phyloP scores from a whole-genome alignment of 2,329 filamentous ascomycete species.

The Aspergillus pseudoviridinutans region DNA sequence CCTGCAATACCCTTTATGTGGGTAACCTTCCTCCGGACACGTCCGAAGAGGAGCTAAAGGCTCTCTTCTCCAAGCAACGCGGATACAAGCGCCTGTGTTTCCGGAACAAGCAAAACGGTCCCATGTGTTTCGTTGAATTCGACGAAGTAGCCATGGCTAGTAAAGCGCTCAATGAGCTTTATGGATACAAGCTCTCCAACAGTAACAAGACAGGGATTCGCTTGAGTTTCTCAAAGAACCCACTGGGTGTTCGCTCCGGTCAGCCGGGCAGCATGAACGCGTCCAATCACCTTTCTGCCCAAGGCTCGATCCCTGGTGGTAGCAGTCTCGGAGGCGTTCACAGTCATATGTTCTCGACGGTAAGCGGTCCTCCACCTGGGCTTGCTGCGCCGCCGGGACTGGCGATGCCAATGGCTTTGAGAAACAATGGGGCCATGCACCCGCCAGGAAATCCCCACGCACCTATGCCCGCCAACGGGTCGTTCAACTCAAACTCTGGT shows the following conservation, averaged over 20 bases:
- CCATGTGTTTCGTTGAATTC: slow-evolving; percentile 99
- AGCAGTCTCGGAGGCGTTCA: slow-evolving; percentile 53
- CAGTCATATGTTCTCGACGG: slow-evolving; percentile 61
- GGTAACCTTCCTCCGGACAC: slow-evolving; percentile 93
- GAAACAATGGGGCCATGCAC: slow-evolving; percentile 31
- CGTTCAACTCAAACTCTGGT: slow-evolving; percentile 35
- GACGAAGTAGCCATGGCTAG: slow-evolving; percentile 90
- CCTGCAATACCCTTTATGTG: slow-evolving; percentile 96
- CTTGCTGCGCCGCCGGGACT: slow-evolving; percentile 72
- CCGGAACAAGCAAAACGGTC: slow-evolving; percentile 88
- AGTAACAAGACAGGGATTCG: slow-evolving; percentile 93
- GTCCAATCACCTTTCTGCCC: slow-evolving; percentile 48
- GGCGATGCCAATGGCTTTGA: slow-evolving; percentile 36
- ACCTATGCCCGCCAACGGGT: slow-evolving; percentile 25
- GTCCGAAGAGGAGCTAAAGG: slow-evolving; percentile 91
- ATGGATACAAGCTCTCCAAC: slow-evolving; percentile 82
- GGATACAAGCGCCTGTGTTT: slow-evolving; percentile 96
- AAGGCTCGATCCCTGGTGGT: slow-evolving; percentile 54
- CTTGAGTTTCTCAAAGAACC: slow-evolving; percentile 96
- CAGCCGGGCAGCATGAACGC: slow-evolving; percentile 57
- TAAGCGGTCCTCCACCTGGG: slow-evolving; percentile 76
- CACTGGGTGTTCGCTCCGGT: slow-evolving; percentile 80
- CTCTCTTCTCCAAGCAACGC: slow-evolving; percentile 85
- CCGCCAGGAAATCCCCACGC: slow-evolving; percentile 26
- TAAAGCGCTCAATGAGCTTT: slow-evolving; percentile 83